Conservation (phyloP, 2,329 filamentous ascomycete genomes). For the Exophiala viscosa region DNA sequence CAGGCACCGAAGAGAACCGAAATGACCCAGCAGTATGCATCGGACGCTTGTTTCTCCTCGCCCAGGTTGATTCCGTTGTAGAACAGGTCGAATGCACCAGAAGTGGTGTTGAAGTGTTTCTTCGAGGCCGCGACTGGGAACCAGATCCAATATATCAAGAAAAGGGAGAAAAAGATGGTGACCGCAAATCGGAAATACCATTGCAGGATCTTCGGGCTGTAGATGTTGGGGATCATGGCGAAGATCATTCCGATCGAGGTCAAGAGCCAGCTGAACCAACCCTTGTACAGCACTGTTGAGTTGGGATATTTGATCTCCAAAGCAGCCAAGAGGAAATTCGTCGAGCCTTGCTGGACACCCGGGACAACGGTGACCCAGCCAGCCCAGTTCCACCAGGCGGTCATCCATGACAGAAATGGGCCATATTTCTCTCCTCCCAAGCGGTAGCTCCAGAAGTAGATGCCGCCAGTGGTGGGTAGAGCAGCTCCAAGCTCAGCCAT, state of each 20-base stretch:
- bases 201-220: slow-evolving; percentile 34
- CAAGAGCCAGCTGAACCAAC: slow-evolving; percentile 39
- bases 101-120: slow-evolving; percentile 34
- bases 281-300: slow-evolving; percentile 32
- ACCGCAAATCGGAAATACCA: slow-evolving; percentile 39
- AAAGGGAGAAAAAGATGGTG: slow-evolving; percentile 36
- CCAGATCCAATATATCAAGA: slow-evolving; percentile 40
- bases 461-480: slow-evolving; percentile 38
- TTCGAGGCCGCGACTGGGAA: slow-evolving; percentile 36
- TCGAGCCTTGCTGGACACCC: slow-evolving; percentile 39
- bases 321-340: slow-evolving; percentile 41
- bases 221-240: slow-evolving; percentile 37
- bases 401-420: slow-evolving; percentile 40
- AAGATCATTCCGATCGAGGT: slow-evolving; percentile 37
- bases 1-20: slow-evolving; percentile 37
- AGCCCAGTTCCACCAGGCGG: slow-evolving; percentile 42
- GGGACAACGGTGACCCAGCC: slow-evolving; percentile 39
- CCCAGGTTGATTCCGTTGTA: slow-evolving; percentile 41
- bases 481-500: slow-evolving; percentile 40
- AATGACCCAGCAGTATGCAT: slow-evolving; percentile 38
- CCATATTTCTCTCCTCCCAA: slow-evolving; percentile 38
- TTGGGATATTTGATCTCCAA: slow-evolving; percentile 39
- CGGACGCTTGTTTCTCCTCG: slow-evolving; percentile 34
- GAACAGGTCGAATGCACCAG: slow-evolving; percentile 36
- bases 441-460: slow-evolving; percentile 40